Evolutionary conservation across 371 early-diverging fungal species (phyloP), one percentile per base, ranked within the genome.

Genomic region (Mortierella sp.): DNA sequence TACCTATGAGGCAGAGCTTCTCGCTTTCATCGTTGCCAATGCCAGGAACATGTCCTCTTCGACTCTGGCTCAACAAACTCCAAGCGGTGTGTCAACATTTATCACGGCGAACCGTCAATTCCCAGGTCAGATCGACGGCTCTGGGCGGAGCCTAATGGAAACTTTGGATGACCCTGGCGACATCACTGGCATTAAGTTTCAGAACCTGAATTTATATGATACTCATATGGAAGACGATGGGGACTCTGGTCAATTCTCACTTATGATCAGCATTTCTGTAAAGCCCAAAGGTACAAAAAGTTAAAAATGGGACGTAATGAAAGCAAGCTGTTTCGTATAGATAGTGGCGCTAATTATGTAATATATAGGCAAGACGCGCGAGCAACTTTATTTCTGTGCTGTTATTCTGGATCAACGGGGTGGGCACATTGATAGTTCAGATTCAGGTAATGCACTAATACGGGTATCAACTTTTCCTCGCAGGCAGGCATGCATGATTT

Each of bases 21-120:
- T 75, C n/a, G 57, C 62, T n/a, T 72, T 68, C 39, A 69, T 81
- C 6, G 76, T 66, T 5, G 83, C 76, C 32, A 75, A 81, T 30
- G 69, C 83, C 35, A 61, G 24, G 4, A 76, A 64, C 37, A 35
- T 81, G 9, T 32, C 65, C 11, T 68, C 72, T 1, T 71, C 72
- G 0, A 51, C 66, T 18, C 24, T 68, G 5, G 16, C 59, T 24
- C 37, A 62, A 11, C 52, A 49, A 49, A n/a, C 18, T 43, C 45
- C 2, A 43, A 14, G 18, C 8, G 70, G 60, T 3, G 14, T 26
- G 35, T 55, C 71, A 11, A 67, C 77, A 1, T 65, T 70, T 66
- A 26, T 66, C 24, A 62, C 32, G 24, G 69, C 52, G 24, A 28
- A 51, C 16, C 67, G 74, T 1, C 37, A 49, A 0, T 80, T 80